Conservation (phyloP, 2,329 filamentous ascomycete species). For the Ophiostoma sp. region DNA sequence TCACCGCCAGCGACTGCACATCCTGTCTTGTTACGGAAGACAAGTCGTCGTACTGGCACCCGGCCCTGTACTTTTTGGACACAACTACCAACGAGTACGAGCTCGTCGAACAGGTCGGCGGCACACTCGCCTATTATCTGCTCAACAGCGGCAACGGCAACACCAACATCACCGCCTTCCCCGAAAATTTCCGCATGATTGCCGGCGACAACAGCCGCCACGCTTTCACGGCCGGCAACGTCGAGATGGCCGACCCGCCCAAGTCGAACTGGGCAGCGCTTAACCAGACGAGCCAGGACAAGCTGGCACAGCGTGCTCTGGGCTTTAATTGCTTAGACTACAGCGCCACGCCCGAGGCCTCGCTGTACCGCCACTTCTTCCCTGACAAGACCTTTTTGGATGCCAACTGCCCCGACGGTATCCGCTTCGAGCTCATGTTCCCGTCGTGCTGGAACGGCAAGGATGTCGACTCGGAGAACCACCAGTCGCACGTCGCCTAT, state of each 20-base stretch:
- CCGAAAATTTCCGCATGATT: slow-evolving; percentile 76
- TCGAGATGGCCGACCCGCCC: slow-evolving; percentile 60
- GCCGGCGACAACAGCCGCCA: slow-evolving; percentile 69
- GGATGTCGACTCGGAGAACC: slow-evolving; percentile 55
- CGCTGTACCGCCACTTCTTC: slow-evolving; percentile 77
- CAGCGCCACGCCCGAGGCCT: slow-evolving; percentile 61
- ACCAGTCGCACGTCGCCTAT: slow-evolving; percentile 72
- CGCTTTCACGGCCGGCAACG: slow-evolving; percentile 68
- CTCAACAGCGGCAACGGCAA: slow-evolving; percentile 56
- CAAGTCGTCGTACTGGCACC: slow-evolving; percentile 86
- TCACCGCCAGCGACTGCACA: slow-evolving; percentile 68
- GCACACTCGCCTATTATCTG: slow-evolving; percentile 91
- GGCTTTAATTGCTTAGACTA: slow-evolving; percentile 98
- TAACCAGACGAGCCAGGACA: slow-evolving; percentile 64
- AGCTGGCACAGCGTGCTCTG: slow-evolving; percentile 75
- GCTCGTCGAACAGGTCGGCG: slow-evolving; percentile 72
- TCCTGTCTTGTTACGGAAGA: slow-evolving; percentile 79
- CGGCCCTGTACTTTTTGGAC: slow-evolving; percentile 75
- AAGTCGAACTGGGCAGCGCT: slow-evolving; percentile 70
- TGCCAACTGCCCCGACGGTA: slow-evolving; percentile 74
- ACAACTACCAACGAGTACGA: slow-evolving; percentile 62
- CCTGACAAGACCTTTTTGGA: slow-evolving; percentile 81
- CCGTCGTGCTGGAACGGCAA: slow-evolving; percentile 86
- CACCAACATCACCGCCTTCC: slow-evolving; percentile 70
- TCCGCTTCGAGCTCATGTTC: slow-evolving; percentile 84